Conservation (phyloP, 1,139 yeast genomes). For the Saccharomyces hybrid region DNA sequence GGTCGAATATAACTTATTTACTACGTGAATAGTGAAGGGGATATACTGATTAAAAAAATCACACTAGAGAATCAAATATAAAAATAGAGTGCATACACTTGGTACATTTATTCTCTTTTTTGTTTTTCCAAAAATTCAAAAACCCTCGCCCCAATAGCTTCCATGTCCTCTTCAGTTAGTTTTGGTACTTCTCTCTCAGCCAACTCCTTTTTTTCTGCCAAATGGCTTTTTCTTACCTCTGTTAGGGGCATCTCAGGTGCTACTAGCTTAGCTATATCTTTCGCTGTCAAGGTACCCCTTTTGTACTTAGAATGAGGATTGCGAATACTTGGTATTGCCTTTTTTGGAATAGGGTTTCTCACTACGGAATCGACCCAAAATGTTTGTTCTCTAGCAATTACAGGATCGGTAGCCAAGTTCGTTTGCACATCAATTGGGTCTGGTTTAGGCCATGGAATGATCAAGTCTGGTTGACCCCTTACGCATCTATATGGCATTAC, state of each 20-base stretch:
- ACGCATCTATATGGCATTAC: constrained; percentile 76
- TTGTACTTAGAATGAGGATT: constrained; percentile 53
- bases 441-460: constrained; percentile 90
- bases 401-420: constrained; percentile 50
- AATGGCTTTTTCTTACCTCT: constrained; percentile 50
- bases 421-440: constrained; percentile 52
- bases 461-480: constrained; percentile 52
- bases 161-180: constrained; percentile 61
- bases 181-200: constrained; percentile 42
- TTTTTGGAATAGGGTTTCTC: constrained; percentile 60
- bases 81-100: neutral
- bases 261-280: constrained; percentile 55
- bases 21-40: constrained; percentile 20
- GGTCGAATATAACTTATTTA: neutral
- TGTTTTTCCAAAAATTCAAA: constrained; percentile 10
- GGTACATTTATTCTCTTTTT: neutral
- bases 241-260: constrained; percentile 76
- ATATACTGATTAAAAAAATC: constrained; percentile 9
- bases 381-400: constrained; percentile 62
- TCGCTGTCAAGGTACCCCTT: constrained; percentile 48
- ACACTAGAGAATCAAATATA: constrained; percentile 3
- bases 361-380: constrained; percentile 64
- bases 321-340: constrained; percentile 62
- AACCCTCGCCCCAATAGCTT: constrained; percentile 62
- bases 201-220: constrained; percentile 42